phyloP scores from a whole-genome alignment of 2,329 filamentous ascomycete species.

The Aspergillus alliaceus region DNA sequence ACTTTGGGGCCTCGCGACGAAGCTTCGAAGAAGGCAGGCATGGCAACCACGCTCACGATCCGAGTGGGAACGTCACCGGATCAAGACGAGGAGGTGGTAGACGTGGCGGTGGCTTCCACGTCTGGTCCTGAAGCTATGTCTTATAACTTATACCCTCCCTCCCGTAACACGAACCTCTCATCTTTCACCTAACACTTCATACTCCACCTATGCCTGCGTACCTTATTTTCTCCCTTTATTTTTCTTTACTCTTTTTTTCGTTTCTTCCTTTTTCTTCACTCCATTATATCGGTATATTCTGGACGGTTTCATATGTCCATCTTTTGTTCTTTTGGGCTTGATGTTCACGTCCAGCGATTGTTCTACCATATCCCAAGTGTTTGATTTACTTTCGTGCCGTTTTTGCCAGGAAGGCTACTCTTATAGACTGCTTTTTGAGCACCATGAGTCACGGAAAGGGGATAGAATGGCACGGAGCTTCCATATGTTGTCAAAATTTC shows the following conservation, averaged over 20 bases:
- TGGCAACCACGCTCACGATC: conserved; percentile 32
- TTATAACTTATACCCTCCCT: too few relatives aligned
- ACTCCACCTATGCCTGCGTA: not conserved
- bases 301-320: not conserved
- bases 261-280: conserved; percentile 5
- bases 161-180: not conserved
- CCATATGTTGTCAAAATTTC: conserved; percentile 7
- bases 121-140: conserved; percentile 29
- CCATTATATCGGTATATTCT: not conserved
- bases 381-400: conserved; percentile 4
- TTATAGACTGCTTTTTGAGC: conserved; percentile 23
- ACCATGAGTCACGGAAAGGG: conserved; percentile 12
- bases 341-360: not conserved
- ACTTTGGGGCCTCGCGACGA: conserved; percentile 43
- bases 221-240: conserved; percentile 4
- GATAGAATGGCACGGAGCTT: conserved; percentile 19
- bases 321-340: not conserved
- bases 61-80: conserved; percentile 22
- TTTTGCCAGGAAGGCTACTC: conserved; percentile 14
- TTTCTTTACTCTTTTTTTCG: conserved; percentile 2
- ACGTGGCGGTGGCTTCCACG: conserved; percentile 35
- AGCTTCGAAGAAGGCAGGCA: conserved; percentile 43
- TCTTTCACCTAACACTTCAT: not conserved
- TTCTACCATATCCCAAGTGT: not conserved
- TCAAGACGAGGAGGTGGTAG: conserved; percentile 38